These are phyloP conservation scores for Xanthoconium purpureum DNA, from an alignment of 768 basidiomycete species.

Conservation along the genomic window DNA sequence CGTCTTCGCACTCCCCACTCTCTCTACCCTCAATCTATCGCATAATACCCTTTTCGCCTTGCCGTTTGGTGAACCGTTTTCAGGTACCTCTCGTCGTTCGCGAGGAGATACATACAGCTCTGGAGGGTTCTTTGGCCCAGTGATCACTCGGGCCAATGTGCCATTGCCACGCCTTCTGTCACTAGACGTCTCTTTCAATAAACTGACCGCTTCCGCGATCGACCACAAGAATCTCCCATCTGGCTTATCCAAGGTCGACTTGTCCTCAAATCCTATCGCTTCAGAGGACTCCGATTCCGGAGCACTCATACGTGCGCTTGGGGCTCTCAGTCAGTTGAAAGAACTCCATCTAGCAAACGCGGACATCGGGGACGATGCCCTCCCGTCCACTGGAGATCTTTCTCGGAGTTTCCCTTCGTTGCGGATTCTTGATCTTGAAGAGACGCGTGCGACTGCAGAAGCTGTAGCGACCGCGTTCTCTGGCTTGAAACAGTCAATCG, in stretches of 20 bases:
- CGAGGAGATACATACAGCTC: conserved; percentile 32
- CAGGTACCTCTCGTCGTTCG: conserved; percentile 19
- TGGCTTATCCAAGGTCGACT: conserved; percentile 53
- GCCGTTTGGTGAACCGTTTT: conserved; percentile 62
- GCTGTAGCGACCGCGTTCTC: conserved; percentile 45
- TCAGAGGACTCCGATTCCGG: conserved; percentile 24
- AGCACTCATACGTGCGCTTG: conserved; percentile 45
- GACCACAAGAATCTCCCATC: conserved; percentile 52
- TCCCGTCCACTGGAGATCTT: conserved; percentile 32
- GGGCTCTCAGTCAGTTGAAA: conserved; percentile 48
- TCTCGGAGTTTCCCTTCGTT: conserved; percentile 48
- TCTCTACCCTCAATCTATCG: conserved; percentile 66
- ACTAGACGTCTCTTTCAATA: conserved; percentile 68
- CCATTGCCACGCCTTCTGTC: conserved; percentile 66
- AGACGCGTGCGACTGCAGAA: conserved; percentile 56
- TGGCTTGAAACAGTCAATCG: conserved; percentile 47
- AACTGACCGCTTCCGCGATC: conserved; percentile 52
- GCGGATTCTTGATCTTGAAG: conserved; percentile 59
- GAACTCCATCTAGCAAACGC: conserved; percentile 56
- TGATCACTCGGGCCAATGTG: conserved; percentile 55
- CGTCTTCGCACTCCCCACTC: conserved; percentile 65
- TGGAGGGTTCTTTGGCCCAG: conserved; percentile 62
- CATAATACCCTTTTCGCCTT: conserved; percentile 62
- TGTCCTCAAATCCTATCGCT: conserved; percentile 68
- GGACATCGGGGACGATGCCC: conserved; percentile 59